Base-by-base conservation (phyloP, 176 grass and related monocot genomes). In the Poa annua region DNA sequence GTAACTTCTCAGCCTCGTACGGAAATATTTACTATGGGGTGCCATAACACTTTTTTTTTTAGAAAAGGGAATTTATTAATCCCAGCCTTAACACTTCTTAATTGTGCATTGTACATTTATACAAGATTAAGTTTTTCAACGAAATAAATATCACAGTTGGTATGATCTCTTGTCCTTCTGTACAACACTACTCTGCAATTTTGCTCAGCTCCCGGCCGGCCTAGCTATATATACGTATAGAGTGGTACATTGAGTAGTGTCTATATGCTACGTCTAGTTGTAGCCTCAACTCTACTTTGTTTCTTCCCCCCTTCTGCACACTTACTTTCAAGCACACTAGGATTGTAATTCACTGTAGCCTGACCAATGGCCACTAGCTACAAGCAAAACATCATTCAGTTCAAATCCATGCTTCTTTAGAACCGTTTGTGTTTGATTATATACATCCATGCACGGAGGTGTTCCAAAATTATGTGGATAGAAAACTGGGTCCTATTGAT, bases 211-310 rank as follows among this genome's bases (percentile, higher is more conserved):
- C 80, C 81, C 88, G 47, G 81, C 81, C 81, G 65, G 55, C 84
- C 88, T 86, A 83, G 36, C 74, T 62, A 83, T 42, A 22, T 36
- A 74, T 42, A 39, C 51, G 69, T 89, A 89, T 89, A 89, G 87
- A 85, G 80, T 87, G 88, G 84, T 84, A 90, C 88, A 86, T 79
- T 86, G 34, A 51, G 88, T 83, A 87, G 29, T 62, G 84, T 83
- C 56, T 39, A 75, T 83, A 83, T 75, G 67, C 59, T 83, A 86
- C 50, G 56, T 79, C 78, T 83, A 86, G 84, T 66, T 80, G 48
- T 85, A 85, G 59, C 49, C 88, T 86, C 84, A 86, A 75, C 68
- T 90, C 50, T 83, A 68, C 38, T 86, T 90, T 75, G 51, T 69
- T 86, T 83, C 80, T 62, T 86, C 55, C 34, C 26, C 29, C 29